A percentile compares a stretch with the other conserved stretches of the same genome.
Conservation (phyloP, 164 flowering plant species). For the Chimonanthus salicifolius region DNA sequence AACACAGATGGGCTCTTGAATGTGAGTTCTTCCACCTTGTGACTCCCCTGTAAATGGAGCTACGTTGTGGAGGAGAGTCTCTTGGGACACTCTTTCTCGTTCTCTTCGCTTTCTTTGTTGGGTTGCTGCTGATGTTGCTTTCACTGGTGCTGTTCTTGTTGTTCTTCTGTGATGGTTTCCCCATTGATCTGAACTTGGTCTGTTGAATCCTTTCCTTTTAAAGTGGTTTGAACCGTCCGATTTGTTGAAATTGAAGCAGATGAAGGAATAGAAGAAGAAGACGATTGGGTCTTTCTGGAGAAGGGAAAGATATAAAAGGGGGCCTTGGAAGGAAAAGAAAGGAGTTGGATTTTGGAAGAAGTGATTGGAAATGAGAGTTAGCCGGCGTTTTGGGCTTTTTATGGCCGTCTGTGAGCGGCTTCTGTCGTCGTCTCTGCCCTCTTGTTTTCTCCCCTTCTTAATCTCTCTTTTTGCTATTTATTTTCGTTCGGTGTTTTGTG, state of each 20-base stretch:
- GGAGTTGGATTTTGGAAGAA: slow-evolving; percentile 14
- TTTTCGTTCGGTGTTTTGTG: neutral
- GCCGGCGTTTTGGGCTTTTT: slow-evolving; percentile 19
- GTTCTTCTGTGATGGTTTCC: slow-evolving; percentile 30
- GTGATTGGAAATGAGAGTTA: slow-evolving; percentile 2
- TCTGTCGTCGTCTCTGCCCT: slow-evolving; percentile 4
- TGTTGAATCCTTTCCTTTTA: no score
- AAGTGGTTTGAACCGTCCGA: no score
- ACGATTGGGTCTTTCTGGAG: slow-evolving; percentile 21
- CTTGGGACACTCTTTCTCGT: slow-evolving; percentile 67
- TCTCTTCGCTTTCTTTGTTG: slow-evolving; percentile 44
- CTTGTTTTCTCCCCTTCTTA: slow-evolving; percentile 10
- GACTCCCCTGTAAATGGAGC: slow-evolving; percentile 83
- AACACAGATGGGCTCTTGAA: neutral
- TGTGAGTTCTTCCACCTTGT: slow-evolving; percentile 52
- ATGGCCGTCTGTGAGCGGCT: slow-evolving; percentile 25
- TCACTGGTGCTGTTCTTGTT: slow-evolving; percentile 10
- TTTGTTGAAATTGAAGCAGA: neutral
- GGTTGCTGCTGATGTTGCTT: slow-evolving; percentile 4
- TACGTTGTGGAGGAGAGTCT: slow-evolving; percentile 83
- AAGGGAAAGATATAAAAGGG: slow-evolving; percentile 13
- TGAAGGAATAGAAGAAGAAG: neutral
- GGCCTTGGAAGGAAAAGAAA: neutral
- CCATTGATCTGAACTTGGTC: slow-evolving; percentile 22
- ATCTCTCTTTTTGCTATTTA: neutral